Conservation (phyloP, 2,329 filamentous ascomycete species). For the Epichloe aotearoae region DNA sequence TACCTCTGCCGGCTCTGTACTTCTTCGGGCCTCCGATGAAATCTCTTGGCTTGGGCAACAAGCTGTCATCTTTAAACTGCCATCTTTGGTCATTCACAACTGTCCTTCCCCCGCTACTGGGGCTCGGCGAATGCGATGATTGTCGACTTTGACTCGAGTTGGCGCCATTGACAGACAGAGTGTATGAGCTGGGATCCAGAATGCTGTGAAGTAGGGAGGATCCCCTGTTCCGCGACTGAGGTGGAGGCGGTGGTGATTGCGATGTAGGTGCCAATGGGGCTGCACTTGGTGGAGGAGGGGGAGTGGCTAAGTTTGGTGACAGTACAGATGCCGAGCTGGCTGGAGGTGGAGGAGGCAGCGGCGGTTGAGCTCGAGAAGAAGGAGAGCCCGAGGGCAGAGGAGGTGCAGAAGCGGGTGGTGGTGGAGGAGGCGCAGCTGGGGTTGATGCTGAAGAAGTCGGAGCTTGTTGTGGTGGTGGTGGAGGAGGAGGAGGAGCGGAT, state of each 20-base stretch:
- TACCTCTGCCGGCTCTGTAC: slow-evolving; percentile 84
- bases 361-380: slow-evolving; percentile 23
- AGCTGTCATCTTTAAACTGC: slow-evolving; percentile 71
- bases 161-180: slow-evolving; percentile 50
- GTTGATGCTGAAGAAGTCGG: slow-evolving; percentile 25
- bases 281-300: slow-evolving; percentile 14
- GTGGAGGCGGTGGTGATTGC: slow-evolving; percentile 27
- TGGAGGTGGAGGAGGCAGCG: slow-evolving; percentile 20
- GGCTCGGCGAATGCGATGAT: slow-evolving; percentile 16
- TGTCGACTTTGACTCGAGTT: slow-evolving; percentile 32
- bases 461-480: slow-evolving; percentile 28
- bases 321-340: slow-evolving; percentile 19
- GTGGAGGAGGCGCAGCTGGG: slow-evolving; percentile 31
- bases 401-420: slow-evolving; percentile 11
- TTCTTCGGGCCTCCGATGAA: slow-evolving; percentile 62
- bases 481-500: slow-evolving; percentile 27
- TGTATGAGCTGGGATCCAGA: slow-evolving; percentile 66
- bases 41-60: slow-evolving; percentile 73
- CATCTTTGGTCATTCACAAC: slow-evolving; percentile 68
- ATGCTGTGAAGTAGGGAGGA: slow-evolving; percentile 45
- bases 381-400: slow-evolving; percentile 16
- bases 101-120: slow-evolving; percentile 24
- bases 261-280: slow-evolving; percentile 19
- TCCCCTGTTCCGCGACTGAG: slow-evolving; percentile 25
- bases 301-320: slow-evolving; percentile 19